Evolutionary conservation across 139 green algal genomes (phyloP), one percentile per base, ranked within the genome.

Genomic region (Auxenochlorella pyrenoidosa): DNA sequence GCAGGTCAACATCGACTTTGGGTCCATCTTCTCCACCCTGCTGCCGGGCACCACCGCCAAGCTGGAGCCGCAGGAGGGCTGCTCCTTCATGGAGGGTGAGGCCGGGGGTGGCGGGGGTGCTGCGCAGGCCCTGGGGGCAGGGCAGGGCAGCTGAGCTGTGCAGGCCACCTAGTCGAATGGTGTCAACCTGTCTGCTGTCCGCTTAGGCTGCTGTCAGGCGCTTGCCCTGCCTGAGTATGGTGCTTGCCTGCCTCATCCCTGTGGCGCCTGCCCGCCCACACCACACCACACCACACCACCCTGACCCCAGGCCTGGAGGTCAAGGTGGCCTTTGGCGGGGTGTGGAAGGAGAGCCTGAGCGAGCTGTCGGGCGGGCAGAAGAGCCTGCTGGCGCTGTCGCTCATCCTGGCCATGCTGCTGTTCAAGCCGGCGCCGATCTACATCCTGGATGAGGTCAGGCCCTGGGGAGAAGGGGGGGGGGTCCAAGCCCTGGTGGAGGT

Each of bases 371-470:
- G 98, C 19, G 98, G 98, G 1, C 98, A 99, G 93, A 95, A 97
- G 58, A 97, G 94, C 19, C 92, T 99, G 87, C 93, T 99, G 86
- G 97, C 98, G 15, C 95, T 99, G 6, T 98, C 94, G 8, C 94
- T 99, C 82, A 98, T 99, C 89, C 94, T 99, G 78, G 95, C 96
- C 91, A 93, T 99, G 92, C 95, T 98, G 82, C 92, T 98, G 36
- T 99, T 99, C 96, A 98, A 99, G 90, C 98, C 98, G 0, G 98
- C 98, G 1, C 98, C 98, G 58, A 94, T 99, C 88, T 99, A 99
- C 94, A 99, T 99, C 86, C 91, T 99, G 63, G 98, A 99, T 82
- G 98, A 99, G 94, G 97, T 96, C n/a, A n/a, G n/a, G n/a, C n/a
- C n/a, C n/a, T n/a, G n/a, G n/a, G n/a, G n/a, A n/a, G n/a, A n/a